Conservation (phyloP, 768 basidiomycete species). For the Leccinum imitatum region DNA sequence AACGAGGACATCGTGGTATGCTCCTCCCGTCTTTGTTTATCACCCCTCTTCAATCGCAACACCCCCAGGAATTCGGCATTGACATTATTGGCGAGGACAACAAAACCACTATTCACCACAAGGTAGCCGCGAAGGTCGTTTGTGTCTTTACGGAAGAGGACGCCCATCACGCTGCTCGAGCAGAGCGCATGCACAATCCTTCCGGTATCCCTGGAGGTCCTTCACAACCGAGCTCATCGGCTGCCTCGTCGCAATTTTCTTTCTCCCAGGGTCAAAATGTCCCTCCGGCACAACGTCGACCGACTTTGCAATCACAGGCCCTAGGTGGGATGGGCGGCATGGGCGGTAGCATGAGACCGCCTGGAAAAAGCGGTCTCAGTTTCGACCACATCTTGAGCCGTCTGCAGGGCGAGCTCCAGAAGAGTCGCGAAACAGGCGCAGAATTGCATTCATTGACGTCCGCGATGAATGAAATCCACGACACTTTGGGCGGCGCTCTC, state of each 20-base stretch:
- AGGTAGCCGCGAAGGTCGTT: constrained; percentile 92
- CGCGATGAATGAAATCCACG: constrained; percentile 88
- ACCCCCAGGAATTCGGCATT: constrained; percentile 90
- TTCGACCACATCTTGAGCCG: constrained; percentile 91
- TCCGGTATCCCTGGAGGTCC: constrained; percentile 27
- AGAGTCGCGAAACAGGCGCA: constrained; percentile 88
- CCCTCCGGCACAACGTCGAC: constrained; percentile 49
- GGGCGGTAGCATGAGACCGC: constrained; percentile 67
- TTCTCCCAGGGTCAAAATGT: constrained; percentile 39
- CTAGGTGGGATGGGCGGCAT: constrained; percentile 74
- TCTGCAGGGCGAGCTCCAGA: constrained; percentile 91
- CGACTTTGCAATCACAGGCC: constrained; percentile 57
- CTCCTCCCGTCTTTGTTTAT: constrained; percentile 15
- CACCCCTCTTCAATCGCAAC: constrained; percentile 7
- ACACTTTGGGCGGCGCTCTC: constrained; percentile 80
- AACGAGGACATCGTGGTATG: constrained; percentile 94
- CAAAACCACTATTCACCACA: constrained; percentile 96
- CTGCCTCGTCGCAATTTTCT: constrained; percentile 36
- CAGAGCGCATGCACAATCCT: constrained; percentile 61
- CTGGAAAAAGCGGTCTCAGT: constrained; percentile 82
- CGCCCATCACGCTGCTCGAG: constrained; percentile 67
- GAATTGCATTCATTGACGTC: constrained; percentile 77
- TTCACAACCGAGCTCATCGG: constrained; percentile 36
- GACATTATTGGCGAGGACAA: constrained; percentile 99
- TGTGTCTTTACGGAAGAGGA: constrained; percentile 89